Base-by-base conservation (phyloP, 805 yeast genomes). In the Teunomyces atbi region DNA sequence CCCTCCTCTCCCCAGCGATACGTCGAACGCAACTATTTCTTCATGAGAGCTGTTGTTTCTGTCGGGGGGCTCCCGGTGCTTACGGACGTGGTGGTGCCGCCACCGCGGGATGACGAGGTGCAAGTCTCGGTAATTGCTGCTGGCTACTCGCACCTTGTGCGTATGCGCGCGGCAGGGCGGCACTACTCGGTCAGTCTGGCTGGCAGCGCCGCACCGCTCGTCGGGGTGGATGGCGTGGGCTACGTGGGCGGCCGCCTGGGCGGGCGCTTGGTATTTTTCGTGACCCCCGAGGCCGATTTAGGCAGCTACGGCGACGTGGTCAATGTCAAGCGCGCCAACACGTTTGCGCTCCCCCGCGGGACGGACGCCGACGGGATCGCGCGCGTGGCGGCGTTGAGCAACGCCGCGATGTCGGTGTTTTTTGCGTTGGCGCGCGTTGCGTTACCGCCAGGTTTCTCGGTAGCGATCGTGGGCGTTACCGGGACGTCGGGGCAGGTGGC, bases 161-260 rank as follows among this genome's bases (percentile, higher is more conserved):
- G 45, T 29, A 40, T 32, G 8, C 27, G 49, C 10, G 53, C 53
- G 1, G 19, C 41, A 7, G 51, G 53, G 16, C 30, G 33, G 3
- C 53, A 50, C 33, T 47, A 47, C 8, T 47, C 49, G 6, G 36
- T 13, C 12, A 10, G 18, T 4, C 30, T 30, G 12, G 36, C 33
- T 4, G 27, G 29, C 11, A 13, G 13, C 8, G 19, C n/a, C n/a
- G n/a, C n/a, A n/a, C n/a, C n/a, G n/a, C n/a, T 23, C 5, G 29
- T 47, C 15, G 53, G 53, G 2, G 50, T 50, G 1, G 53, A 50
- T 40, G 53, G 53, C 4, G 53, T 50, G 13, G 53, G 53, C 8
- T 30, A 27, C 12, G 32, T 50, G 8, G 51, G 32, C 12, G 49
- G 33, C 23, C n/a, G n/a, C n/a, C n/a, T n/a, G n/a, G n/a, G n/a